Base-by-base conservation (phyloP, 2,329 filamentous ascomycete species). In the Neophaeococcomyces aloes region DNA sequence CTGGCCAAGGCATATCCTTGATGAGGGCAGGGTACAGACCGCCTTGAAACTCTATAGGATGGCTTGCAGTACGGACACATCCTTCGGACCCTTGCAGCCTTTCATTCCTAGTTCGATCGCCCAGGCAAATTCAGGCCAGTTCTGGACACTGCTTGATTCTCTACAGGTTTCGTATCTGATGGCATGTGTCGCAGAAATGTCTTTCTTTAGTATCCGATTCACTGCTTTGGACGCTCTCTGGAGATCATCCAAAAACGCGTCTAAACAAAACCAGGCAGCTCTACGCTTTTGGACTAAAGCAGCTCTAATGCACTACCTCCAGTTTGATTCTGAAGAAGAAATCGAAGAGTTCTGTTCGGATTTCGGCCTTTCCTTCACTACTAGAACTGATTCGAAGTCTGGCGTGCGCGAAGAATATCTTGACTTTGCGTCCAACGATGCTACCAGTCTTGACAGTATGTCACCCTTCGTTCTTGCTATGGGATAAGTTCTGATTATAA, bases 101-200 rank as follows among this genome's bases (percentile, higher is more conserved):
- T 62, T 63, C 42, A 62, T 66, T 36, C 62, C 62, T 4, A 72
- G 74, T 52, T 61, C 70, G 6, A 68, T 77, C 42, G 75, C 74
- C 5, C 74, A 76, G 48, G 71, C 72, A 19, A 75, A 79, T 48
- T 76, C 73, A 58, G 61, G 68, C 37, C 64, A 65, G 2, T 80
- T 80, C 52, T 81, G 78, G 67, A 65, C 63, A 7, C 53, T 77
- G 14, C 59, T 81, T 32, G 64, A 66, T 42, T 79, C 76, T 1
- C 64, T 65, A 3, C 63, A 66, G 25, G 68, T 76, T 1, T 75
- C 77, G 0, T 81, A 79, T 53, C 61, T 80, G 6, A 75, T 78
- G 71, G 76, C 72, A 6, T 81, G 78, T 58, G 74, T 78, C 18
- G 74, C 76, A 1, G 78, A 81, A 53, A 71, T 78, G 8, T 74